Percentiles rank a stretch among this genome's conserved stretches.
These are phyloP conservation scores for Lactarius vividus DNA, from an alignment of 768 basidiomycete genomes.

Conservation along the genomic window DNA sequence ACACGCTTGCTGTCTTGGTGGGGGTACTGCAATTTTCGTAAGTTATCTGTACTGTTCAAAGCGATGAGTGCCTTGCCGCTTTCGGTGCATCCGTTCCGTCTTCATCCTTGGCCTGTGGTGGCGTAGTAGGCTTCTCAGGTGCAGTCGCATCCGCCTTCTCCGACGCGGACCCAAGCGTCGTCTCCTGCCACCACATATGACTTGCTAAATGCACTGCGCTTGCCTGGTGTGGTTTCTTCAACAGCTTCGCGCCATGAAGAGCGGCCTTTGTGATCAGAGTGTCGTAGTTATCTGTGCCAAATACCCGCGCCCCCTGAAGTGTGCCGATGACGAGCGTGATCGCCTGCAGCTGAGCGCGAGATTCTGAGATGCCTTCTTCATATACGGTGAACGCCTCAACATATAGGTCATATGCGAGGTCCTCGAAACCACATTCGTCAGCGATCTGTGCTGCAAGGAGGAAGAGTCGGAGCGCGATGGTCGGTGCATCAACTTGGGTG, in stretches of 20 bases:
- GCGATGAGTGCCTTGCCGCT: slow-evolving; percentile 30
- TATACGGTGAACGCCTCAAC: slow-evolving; percentile 98
- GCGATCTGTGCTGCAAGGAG: slow-evolving; percentile 94
- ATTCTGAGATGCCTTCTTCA: slow-evolving; percentile 96
- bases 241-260: slow-evolving; percentile 88
- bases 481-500: slow-evolving; percentile 87
- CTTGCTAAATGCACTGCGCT: slow-evolving; percentile 93
- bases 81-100: slow-evolving; percentile 38
- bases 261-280: slow-evolving; percentile 99
- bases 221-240: slow-evolving; percentile 98
- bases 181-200: slow-evolving; percentile 98
- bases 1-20: slow-evolving; percentile 97
- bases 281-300: slow-evolving; percentile 93
- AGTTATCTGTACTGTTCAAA: slow-evolving; percentile 1
- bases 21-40: slow-evolving; percentile 52
- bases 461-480: slow-evolving; percentile 92
- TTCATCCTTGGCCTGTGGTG: slow-evolving; percentile 40
- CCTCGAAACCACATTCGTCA: slow-evolving; percentile 93
- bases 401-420: slow-evolving; percentile 95
- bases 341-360: slow-evolving; percentile 93
- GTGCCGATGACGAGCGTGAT: slow-evolving; percentile 94
- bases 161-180: slow-evolving; percentile 37
- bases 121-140: slow-evolving; percentile 35
- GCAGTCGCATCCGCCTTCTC: slow-evolving; percentile 45
- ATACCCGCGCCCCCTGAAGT: slow-evolving; percentile 85